Percentiles rank a stretch among this genome's conserved stretches.
These are phyloP conservation scores for Diplodia scrobiculata DNA, from an alignment of 2,329 filamentous ascomycete genomes.

Conservation along the genomic window DNA sequence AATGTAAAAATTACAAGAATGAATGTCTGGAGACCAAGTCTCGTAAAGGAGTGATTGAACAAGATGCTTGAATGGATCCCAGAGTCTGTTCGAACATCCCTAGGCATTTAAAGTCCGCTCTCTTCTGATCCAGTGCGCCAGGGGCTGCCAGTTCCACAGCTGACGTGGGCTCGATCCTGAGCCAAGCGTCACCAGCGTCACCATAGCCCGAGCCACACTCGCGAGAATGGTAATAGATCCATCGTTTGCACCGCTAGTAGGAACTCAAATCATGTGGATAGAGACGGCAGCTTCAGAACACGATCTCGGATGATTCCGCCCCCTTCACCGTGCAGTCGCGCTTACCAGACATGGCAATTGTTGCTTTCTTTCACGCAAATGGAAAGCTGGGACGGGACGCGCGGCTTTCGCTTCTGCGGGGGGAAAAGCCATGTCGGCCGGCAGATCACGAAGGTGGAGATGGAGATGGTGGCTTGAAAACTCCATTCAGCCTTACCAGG, in stretches of 20 bases:
- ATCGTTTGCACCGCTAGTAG: background rate
- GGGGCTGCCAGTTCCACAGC: background rate
- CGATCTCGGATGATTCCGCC: background rate
- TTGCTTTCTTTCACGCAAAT: background rate
- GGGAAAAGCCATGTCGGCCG: background rate
- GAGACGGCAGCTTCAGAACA: background rate
- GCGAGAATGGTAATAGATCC: background rate
- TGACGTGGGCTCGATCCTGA: background rate
- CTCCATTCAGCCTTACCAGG: too few species aligned
- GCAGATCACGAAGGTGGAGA: background rate
- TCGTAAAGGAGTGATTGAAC: background rate
- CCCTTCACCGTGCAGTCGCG: background rate
- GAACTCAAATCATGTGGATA: background rate
- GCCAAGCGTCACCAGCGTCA: background rate
- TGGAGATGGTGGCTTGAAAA: background rate
- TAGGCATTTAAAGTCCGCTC: conserved; percentile 6
- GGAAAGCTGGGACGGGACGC: background rate
- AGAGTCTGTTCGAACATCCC: background rate
- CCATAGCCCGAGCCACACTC: background rate
- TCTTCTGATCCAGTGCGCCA: background rate
- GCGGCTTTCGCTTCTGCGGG: background rate
- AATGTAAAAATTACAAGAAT: background rate
- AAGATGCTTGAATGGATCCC: conserved; percentile 2
- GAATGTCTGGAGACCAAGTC: conserved; percentile 1
- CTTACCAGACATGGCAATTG: background rate